Base-by-base conservation (phyloP, 2,329 filamentous ascomycete species). In the Ophiostoma himal-ulmi region DNA sequence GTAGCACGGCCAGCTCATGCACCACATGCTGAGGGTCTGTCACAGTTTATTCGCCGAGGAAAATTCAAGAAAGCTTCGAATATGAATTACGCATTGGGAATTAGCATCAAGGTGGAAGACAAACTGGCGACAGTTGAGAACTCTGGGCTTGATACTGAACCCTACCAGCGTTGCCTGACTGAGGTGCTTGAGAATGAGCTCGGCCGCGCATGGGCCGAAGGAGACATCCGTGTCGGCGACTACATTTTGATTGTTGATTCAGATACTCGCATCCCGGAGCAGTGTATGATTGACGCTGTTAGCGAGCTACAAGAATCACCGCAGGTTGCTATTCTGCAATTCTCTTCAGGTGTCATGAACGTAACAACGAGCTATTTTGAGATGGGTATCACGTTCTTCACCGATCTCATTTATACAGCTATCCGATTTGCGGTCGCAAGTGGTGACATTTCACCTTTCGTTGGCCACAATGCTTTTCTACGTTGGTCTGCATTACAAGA, bases 161-260 rank as follows among this genome's bases (percentile, higher is more conserved):
- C 86, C 6, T 93, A 93, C 76, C 84, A 89, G 77, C 79, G 83
- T 75, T 84, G 86, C 72, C 83, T 94, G 60, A 85, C 87, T 74
- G 85, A 90, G 71, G 86, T 90, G 26, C 83, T 94, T 52, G 84
- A 88, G 64, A 86, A 89, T 66, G 84, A 89, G 68, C 83, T 91
- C 70, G 88, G 88, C 26, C 86, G 89, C 39, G 90, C 90, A 36
- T 91, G 90, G 90, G 92, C 92, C 26, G 91, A 93, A 77, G 93
- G 92, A 72, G 93, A 95, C 78, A 90, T 96, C 74, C 91, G 92
- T 68, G 83, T 96, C 26, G 93, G 93, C 70, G 92, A 96, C 79
- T 94, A 93, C 78, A 92, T 94, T 71, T 82, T 91, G 39, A 81
- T 94, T 72, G 91, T 93, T 76, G 90, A 93, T 80, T 93, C 90